Evolutionary conservation across 352 stramenopile species (phyloP).

Genomic region (Phytophthora citricola): DNA sequence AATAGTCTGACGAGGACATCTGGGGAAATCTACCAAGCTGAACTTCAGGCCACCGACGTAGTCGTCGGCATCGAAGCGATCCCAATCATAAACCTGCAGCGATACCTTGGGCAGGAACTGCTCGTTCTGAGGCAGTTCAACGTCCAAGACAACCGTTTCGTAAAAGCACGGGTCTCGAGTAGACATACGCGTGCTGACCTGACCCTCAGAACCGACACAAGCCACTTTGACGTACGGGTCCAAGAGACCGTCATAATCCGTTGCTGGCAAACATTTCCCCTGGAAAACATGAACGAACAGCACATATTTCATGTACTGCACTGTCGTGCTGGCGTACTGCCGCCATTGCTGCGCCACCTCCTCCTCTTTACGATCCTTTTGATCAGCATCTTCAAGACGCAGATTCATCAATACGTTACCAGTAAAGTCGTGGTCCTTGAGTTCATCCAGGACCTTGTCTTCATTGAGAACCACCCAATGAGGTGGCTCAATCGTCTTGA

Average conservation of each 20-base stretch:
- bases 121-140: slow-evolving; percentile 74
- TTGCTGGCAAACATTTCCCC: slow-evolving; percentile 69
- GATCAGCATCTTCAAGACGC: slow-evolving; percentile 51
- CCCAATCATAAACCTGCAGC: slow-evolving; percentile 80
- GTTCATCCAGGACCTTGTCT: slow-evolving; percentile 80
- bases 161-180: slow-evolving; percentile 89
- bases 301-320: slow-evolving; percentile 81
- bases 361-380: slow-evolving; percentile 32
- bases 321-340: slow-evolving; percentile 56
- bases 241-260: slow-evolving; percentile 75
- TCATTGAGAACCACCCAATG: slow-evolving; percentile 80
- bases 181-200: slow-evolving; percentile 63
- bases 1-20: slow-evolving; percentile 67
- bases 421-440: slow-evolving; percentile 85
- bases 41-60: slow-evolving; percentile 73
- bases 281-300: slow-evolving; percentile 89
- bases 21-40: slow-evolving; percentile 63
- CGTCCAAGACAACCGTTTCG: slow-evolving; percentile 78
- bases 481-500: slow-evolving; percentile 48
- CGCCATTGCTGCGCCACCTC: slow-evolving; percentile 59
- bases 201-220: slow-evolving; percentile 74
- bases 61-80: slow-evolving; percentile 76
- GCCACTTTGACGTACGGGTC: slow-evolving; percentile 88
- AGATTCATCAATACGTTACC: slow-evolving; percentile 87
- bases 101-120: slow-evolving; percentile 75